Evolutionary conservation across 2,329 filamentous ascomycete species (phyloP), one percentile per base, ranked within the genome.

Genomic region (Beauveria varroae): DNA sequence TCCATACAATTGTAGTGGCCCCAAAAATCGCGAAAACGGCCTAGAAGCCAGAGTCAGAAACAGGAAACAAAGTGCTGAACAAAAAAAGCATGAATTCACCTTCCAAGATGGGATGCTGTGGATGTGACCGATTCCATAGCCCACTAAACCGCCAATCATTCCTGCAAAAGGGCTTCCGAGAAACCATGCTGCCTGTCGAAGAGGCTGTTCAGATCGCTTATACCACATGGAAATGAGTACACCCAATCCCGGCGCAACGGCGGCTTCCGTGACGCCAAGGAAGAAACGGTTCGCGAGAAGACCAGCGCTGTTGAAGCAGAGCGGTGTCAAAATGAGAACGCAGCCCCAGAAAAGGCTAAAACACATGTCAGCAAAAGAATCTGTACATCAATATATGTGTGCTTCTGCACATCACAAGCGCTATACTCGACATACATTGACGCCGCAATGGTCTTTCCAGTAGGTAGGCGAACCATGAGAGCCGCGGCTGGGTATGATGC

Each of bases 271-370:
- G 10, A 71, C 66, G 2, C 73, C 72, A 0, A 75, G 66, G 59
- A 73, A 72, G 64, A 73, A 73, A 2, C 73, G 69, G 37, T 68
- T 65, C 1, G 69, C 68, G 14, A 74, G 63, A 5, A 74, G 64
- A 12, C 70, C 67, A 0, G 59, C 63, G 6, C 63, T 64, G 12
- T 65, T 66, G 52, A 60, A 63, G 51, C 63, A 65, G 14, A 67
- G 51, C 0, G 78, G 77, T 1, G 77, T 78, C 18, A 75, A 70
- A 70, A 79, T 76, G 47, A 81, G 67, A n/a, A 79, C 70, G 3
- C 61, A 57, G 3, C 74, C 74, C 74, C 74, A 76, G n/a, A 68
- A 20, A 3, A 67, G 24, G 20, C 68, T 63, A 30, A 14, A n/a
- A 26, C 3, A 3, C 16, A 20, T 1, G 20, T 60, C 41, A 60